These are phyloP conservation scores for Ichthyophthirius multifiliis DNA, from an alignment of 169 alveolate genomes.

Conservation along the genomic window DNA sequence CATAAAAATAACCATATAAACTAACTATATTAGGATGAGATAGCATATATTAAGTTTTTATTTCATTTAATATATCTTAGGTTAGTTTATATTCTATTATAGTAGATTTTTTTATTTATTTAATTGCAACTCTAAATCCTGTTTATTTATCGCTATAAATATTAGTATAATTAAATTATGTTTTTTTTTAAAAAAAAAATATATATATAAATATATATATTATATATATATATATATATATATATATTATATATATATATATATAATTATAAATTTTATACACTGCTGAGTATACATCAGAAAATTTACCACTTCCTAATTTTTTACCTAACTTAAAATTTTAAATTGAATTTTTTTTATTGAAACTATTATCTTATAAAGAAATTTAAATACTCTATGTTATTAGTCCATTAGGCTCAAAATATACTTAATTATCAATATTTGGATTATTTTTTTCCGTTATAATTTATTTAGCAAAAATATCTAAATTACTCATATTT, in stretches of 20 bases:
- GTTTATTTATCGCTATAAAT: background rate
- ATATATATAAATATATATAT: no score
- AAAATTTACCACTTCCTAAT: background rate
- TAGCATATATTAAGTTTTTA: constrained; percentile 17
- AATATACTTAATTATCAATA: no score
- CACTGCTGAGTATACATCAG: background rate
- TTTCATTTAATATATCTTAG: constrained; percentile 22
- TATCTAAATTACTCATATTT: no score
- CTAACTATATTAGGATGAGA: constrained; percentile 38
- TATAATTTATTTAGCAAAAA: no score
- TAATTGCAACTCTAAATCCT: constrained; percentile 1
- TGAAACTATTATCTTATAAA: no score
- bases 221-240: no score
- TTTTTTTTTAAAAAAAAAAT: background rate
- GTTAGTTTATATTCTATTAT: background rate
- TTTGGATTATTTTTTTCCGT: no score
- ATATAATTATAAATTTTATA: background rate
- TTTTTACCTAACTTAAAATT: background rate
- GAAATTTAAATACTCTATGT: no score
- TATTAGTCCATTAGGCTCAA: no score
- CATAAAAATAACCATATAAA: constrained; percentile 29
- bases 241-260: no score
- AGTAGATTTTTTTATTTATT: background rate
- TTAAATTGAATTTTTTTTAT: background rate
- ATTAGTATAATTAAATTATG: background rate